Conservation (phyloP, 768 basidiomycete genomes). For the Tylopilus sp. region DNA sequence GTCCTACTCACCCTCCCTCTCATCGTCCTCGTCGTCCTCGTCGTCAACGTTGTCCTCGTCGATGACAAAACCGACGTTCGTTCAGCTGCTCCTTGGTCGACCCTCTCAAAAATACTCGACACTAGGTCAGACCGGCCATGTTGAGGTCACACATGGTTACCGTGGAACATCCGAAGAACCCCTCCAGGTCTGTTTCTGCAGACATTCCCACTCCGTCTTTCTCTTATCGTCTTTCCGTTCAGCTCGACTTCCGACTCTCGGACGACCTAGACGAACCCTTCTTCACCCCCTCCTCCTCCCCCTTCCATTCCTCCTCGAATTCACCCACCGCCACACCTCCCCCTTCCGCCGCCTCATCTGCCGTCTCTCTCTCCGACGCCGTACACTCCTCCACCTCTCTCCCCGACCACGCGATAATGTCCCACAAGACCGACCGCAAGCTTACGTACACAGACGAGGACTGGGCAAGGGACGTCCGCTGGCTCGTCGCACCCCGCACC, state of each 20-base stretch:
- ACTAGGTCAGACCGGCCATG: constrained; percentile 5
- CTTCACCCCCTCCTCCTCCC: constrained; percentile 39
- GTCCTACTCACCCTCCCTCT: not conserved
- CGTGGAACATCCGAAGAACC: constrained; percentile 12
- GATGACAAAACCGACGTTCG: constrained; percentile 55
- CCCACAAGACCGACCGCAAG: constrained; percentile 21
- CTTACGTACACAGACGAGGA: constrained; percentile 50
- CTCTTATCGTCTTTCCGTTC: constrained; percentile 7
- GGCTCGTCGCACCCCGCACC: constrained; percentile 45
- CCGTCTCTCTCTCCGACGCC: constrained; percentile 30
- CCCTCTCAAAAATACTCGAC: constrained; percentile 61
- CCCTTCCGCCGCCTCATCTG: constrained; percentile 29
- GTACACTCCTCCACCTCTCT: constrained; percentile 32
- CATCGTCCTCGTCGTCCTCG: not conserved
- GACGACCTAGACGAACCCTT: constrained; percentile 44
- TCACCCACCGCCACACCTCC: constrained; percentile 23
- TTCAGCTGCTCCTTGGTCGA: constrained; percentile 57
- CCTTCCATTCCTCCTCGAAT: constrained; percentile 14
- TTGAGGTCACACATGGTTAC: not conserved
- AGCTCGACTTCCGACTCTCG: constrained; percentile 16
- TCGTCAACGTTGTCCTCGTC: constrained; percentile 8
- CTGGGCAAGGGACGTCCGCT: constrained; percentile 67
- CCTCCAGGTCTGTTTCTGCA: constrained; percentile 17
- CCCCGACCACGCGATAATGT: constrained; percentile 29
- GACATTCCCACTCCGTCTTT: not conserved